These are phyloP conservation scores for Cephalotrichum gorgonifer DNA, from an alignment of 2,329 filamentous ascomycete species.

Conservation along the genomic window DNA sequence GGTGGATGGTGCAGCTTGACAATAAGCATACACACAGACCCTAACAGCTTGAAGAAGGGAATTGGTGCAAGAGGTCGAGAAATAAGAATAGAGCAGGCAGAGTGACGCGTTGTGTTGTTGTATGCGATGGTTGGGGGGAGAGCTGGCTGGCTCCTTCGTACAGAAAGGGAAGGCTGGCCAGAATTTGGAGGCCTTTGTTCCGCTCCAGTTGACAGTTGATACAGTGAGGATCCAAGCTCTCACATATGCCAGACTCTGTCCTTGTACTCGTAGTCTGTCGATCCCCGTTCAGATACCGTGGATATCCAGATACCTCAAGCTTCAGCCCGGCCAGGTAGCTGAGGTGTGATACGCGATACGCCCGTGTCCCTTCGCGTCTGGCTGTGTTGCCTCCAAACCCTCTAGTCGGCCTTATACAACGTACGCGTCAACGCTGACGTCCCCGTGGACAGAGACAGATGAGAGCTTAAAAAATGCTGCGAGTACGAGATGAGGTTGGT, in stretches of 20 bases:
- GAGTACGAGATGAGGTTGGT: background rate
- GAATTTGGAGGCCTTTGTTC: too few relatives aligned
- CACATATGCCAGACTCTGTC: background rate
- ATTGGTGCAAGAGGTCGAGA: too few relatives aligned
- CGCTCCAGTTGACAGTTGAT: background rate
- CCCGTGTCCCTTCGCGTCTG: background rate
- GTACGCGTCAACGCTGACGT: background rate
- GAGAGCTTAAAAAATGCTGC: constrained; percentile 2
- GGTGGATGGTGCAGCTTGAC: too few relatives aligned
- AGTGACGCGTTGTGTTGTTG: too few relatives aligned
- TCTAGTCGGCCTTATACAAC: background rate
- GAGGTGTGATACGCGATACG: background rate
- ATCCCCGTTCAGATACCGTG: background rate
- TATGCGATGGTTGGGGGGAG: too few relatives aligned
- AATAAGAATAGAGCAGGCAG: too few relatives aligned
- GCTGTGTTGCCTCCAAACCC: background rate
- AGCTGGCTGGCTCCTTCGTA: too few relatives aligned
- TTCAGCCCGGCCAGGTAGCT: background rate
- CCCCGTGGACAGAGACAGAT: background rate
- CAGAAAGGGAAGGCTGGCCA: too few relatives aligned
- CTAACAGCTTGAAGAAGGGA: too few relatives aligned
- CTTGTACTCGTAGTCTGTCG: background rate
- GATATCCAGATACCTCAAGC: too few relatives aligned
- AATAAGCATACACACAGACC: too few relatives aligned
- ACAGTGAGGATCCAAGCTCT: background rate